Base-by-base conservation (phyloP, 2,329 filamentous ascomycete species). In the Fonsecaea pedrosoi region DNA sequence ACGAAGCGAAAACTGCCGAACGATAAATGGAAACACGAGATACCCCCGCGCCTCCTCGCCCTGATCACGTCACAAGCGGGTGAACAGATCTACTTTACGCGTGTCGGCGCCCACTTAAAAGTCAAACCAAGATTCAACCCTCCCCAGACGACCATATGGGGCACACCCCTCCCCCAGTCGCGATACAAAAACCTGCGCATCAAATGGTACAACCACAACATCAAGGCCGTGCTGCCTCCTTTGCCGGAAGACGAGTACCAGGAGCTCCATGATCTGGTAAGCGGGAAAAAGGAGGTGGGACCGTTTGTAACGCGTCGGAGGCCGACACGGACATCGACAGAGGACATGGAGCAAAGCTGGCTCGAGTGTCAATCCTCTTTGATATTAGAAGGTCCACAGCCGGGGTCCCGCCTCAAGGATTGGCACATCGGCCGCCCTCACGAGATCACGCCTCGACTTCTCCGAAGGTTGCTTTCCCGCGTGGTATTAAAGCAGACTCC, bases 71-170 rank as follows among this genome's bases (percentile, higher is more conserved):
- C 77, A 3, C 80, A 82, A 61, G 70, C 72, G 30, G 71, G 71
- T 34, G 74, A 76, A 62, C 66, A 73, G n/a, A 64, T 72, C 37
- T 66, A 76, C 25, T 65, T 74, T 15, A 69, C 74, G 9, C 65
- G 72, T n/a, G 70, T 65, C 35, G 59, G 75, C 38, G 69, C 68
- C 13, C 69, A 70, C 21, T 55, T 76, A 50, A 78, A 74, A 61
- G 57, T 71, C 35, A 69, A 60, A 40, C 30, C 62, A 12, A 64
- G 71, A 12, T 78, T 78, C 4, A 67, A 66, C 2, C 75, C 80
- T n/a, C 79, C 78, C 1, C 71, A 73, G 60, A 67, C 73, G 42
- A 78, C 78, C 62, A 76, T 71, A 54, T 81, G 78, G 78, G 75
- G 76, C 5, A 74, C 71, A 42, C 75, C 76, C 4, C 32, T 80